Conservation (phyloP, 176 grass and related monocot genomes). For the Saccharum officinarum region DNA sequence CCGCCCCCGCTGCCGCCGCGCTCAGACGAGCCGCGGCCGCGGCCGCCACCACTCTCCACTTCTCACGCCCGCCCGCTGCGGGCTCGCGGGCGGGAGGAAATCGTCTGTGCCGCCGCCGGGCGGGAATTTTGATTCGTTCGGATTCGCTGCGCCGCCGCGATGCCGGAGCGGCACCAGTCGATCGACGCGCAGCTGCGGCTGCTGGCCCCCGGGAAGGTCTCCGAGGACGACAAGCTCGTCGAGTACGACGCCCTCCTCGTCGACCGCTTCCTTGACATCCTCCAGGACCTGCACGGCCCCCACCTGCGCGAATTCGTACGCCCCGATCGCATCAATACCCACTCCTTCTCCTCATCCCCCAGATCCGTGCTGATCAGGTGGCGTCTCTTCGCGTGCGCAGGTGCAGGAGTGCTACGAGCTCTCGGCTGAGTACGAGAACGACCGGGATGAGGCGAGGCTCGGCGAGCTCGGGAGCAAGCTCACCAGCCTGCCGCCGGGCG, state of each 20-base stretch:
- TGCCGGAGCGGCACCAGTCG: conserved; percentile 71
- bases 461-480: conserved; percentile 82
- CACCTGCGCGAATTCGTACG: conserved; percentile 76
- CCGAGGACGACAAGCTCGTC: conserved; percentile 89
- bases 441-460: conserved; percentile 57
- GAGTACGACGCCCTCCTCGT: conserved; percentile 92
- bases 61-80: not conserved
- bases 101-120: not conserved
- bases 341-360: not conserved
- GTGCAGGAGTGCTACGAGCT: conserved; percentile 99
- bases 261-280: conserved; percentile 89
- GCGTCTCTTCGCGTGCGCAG: conserved; percentile 22
- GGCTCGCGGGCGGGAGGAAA: not conserved
- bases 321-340: not conserved
- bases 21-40: not conserved
- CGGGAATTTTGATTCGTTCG: not conserved
- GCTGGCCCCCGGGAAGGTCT: conserved; percentile 77
- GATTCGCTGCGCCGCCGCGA: conserved; percentile 9
- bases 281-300: conserved; percentile 74
- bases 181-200: conserved; percentile 90
- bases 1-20: not conserved
- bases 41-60: not conserved
- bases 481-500: conserved; percentile 62
- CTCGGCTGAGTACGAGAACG: conserved; percentile 85
- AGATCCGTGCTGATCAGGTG: conserved; percentile 30